Conservation (phyloP, 202 grass and related monocot genomes). For the Panicum hallii region DNA sequence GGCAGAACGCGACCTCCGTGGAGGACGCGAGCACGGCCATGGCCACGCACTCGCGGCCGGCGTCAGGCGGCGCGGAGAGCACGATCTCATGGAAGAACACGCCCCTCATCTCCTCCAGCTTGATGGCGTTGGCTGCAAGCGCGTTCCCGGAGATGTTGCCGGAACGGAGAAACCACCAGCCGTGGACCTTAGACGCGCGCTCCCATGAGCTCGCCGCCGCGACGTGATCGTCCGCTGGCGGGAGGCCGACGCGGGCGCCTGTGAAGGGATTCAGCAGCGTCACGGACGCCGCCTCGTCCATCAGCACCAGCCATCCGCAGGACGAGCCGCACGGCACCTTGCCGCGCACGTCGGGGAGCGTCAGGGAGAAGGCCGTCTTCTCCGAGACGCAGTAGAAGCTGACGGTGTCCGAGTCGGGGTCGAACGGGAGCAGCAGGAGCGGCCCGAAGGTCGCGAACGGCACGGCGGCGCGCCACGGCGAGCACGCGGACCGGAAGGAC, state of each 20-base stretch:
- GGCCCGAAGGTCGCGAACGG: slow-evolving; percentile 36
- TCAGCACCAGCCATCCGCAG: slow-evolving; percentile 22
- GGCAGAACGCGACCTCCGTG: slow-evolving; percentile 38
- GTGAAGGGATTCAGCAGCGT: slow-evolving; percentile 43
- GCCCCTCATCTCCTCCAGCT: neutral
- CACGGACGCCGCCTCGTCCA: slow-evolving; percentile 30
- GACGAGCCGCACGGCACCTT: slow-evolving; percentile 36
- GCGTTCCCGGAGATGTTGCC: too few species aligned
- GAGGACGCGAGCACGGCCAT: slow-evolving; percentile 39
- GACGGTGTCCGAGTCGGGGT: neutral
- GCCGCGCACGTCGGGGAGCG: neutral
- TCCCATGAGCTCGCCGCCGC: neutral
- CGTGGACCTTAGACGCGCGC: neutral
- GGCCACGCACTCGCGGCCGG: slow-evolving; percentile 10
- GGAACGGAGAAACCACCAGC: neutral
- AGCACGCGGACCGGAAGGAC: slow-evolving; percentile 37
- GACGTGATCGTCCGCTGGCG: slow-evolving; percentile 17
- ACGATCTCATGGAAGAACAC: slow-evolving; percentile 34
- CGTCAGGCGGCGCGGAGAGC: slow-evolving; percentile 22
- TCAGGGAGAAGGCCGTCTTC: neutral
- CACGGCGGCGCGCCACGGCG: slow-evolving; percentile 2
- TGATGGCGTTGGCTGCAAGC: neutral
- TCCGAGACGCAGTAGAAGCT: slow-evolving; percentile 17
- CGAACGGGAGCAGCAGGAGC: slow-evolving; percentile 38
- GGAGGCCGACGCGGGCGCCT: neutral